Evolutionary conservation across 345 rosid species (phyloP).

Genomic region (Euphorbia pulcherrima): DNA sequence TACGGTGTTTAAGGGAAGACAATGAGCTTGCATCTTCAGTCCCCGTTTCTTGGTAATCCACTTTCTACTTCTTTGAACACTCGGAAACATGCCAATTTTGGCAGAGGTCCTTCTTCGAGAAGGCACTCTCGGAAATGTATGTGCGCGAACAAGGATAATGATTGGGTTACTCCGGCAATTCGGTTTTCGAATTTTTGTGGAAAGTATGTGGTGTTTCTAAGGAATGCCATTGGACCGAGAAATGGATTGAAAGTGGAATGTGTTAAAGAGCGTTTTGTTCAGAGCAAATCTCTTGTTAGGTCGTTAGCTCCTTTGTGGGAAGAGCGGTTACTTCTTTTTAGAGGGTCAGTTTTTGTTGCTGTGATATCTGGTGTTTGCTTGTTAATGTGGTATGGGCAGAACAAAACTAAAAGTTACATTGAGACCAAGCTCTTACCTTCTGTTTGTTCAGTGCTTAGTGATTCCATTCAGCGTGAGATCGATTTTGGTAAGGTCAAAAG

Average conservation of each 20-base stretch:
- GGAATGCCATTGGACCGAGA: slow-evolving; percentile 61
- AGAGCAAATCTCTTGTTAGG: slow-evolving; percentile 58
- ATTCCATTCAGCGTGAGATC: slow-evolving; percentile 72
- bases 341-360: slow-evolving; percentile 66
- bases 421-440: slow-evolving; percentile 84
- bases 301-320: slow-evolving; percentile 62
- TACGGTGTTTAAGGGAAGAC: slow-evolving; percentile 16
- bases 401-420: slow-evolving; percentile 57
- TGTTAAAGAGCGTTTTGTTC: slow-evolving; percentile 52
- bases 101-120: slow-evolving; percentile 29
- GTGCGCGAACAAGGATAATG: slow-evolving; percentile 45
- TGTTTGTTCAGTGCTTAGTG: slow-evolving; percentile 72
- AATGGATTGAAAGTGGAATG: slow-evolving; percentile 52
- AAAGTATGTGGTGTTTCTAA: slow-evolving; percentile 51
- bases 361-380: slow-evolving; percentile 84
- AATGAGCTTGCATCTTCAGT: slow-evolving; percentile 53
- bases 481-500: slow-evolving; percentile 76
- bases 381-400: slow-evolving; percentile 84
- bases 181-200: slow-evolving; percentile 66
- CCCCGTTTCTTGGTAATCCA: slow-evolving; percentile 54
- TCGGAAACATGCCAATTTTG: slow-evolving; percentile 26
- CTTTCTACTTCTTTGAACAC: slow-evolving; percentile 24
- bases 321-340: slow-evolving; percentile 72
- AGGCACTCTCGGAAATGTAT: slow-evolving; percentile 37
- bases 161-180: slow-evolving; percentile 57